Evolutionary conservation across 208 protist species (phyloP).

Genomic region (Leishmania amazonensis): DNA sequence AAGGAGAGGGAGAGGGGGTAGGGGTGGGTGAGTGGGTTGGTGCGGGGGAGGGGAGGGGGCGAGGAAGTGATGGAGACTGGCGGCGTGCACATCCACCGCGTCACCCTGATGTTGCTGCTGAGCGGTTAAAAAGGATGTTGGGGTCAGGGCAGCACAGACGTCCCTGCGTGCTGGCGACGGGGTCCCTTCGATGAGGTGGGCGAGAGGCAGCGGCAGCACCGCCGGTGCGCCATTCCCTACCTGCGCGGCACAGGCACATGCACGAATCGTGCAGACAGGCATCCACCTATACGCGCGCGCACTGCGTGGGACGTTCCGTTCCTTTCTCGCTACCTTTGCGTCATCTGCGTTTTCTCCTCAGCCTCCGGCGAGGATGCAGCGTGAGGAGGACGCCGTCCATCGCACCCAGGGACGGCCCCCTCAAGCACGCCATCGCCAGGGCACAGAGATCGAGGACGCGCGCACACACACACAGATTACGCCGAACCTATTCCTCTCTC

Average conservation of each 20-base stretch:
- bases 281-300: background rate
- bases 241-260: background rate
- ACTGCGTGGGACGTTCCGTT: background rate
- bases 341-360: background rate
- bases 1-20: background rate
- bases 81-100: background rate
- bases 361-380: background rate
- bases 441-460: background rate
- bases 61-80: background rate
- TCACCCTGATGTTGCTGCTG: background rate
- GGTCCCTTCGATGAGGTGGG: background rate
- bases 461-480: no score
- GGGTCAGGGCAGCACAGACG: no score
- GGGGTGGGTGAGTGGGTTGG: no score
- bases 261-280: background rate
- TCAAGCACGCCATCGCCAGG: background rate
- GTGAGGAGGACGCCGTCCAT: background rate
- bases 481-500: no score
- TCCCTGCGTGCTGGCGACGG: no score
- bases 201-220: no score
- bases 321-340: background rate
- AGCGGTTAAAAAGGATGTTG: background rate
- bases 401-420: background rate
- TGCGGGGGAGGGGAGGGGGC: background rate
- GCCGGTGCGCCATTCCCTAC: background rate